Conservation (phyloP, 495 filamentous ascomycete genomes). For the Xylaria curta region DNA sequence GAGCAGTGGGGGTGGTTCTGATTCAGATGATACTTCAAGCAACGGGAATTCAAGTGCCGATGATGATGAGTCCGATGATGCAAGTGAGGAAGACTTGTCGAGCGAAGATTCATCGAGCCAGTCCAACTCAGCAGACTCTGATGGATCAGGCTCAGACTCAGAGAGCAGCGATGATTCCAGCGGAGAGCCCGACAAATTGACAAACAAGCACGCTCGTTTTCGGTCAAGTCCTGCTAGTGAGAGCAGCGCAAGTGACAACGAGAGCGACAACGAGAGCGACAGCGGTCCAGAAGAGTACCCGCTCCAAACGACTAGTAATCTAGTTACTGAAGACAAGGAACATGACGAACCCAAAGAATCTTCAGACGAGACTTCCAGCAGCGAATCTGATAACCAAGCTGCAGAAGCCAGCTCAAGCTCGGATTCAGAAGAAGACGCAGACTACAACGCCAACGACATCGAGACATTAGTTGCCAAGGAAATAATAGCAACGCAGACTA, state of each 20-base stretch:
- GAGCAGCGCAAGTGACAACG: slow-evolving; percentile 26
- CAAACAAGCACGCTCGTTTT: slow-evolving; percentile 17
- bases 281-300: slow-evolving; percentile 35
- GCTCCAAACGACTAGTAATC: neutral
- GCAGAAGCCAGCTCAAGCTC: slow-evolving; percentile 9
- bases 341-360: neutral
- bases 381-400: neutral
- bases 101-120: slow-evolving; percentile 7
- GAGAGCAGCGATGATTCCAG: slow-evolving; percentile 29
- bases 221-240: slow-evolving; percentile 24
- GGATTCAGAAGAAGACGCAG: slow-evolving; percentile 9
- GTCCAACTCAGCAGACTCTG: slow-evolving; percentile 27
- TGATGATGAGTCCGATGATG: slow-evolving; percentile 20
- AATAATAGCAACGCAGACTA: neutral
- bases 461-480: neutral
- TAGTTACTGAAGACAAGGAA: neutral
- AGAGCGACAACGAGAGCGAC: slow-evolving; percentile 29
- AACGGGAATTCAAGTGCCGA: neutral
- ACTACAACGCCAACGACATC: neutral
- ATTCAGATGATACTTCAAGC: slow-evolving; percentile 20
- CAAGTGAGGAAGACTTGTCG: slow-evolving; percentile 22
- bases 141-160: slow-evolving; percentile 39
- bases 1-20: slow-evolving; percentile 19
- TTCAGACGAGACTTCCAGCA: slow-evolving; percentile 11
- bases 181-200: slow-evolving; percentile 6